Evolutionary conservation across 352 stramenopile genomes (phyloP), one percentile per base, ranked within the genome.

Genomic region (Globisporangium polare): DNA sequence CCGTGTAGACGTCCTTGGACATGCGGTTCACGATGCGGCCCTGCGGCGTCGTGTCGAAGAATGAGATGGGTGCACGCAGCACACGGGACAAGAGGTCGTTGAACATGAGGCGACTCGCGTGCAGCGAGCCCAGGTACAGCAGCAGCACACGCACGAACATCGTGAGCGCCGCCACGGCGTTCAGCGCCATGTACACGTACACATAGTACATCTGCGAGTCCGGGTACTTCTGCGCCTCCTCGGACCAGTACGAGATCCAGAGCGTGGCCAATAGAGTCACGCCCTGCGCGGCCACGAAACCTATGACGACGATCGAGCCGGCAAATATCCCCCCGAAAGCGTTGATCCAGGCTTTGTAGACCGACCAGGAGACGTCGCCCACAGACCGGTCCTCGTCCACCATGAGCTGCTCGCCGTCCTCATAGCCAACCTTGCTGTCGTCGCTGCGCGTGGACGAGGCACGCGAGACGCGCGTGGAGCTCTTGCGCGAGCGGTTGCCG

Each of bases 171-270:
- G 78, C 89, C 20, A 65, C 59, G 20, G 71, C 61, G 70, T 91
- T 83, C 60, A 97, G 80, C 26, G 74, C 75, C 62, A 92, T 78
- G 67, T 93, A 97, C 42, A 96, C 74, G 55, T 85, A 84, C 35
- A 96, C 66, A 53, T 89, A 95, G 66, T 77, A 94, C 74, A 89
- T 83, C 54, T 89, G 69, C 37, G 80, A 90, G 49, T 83, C 58
- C 33, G 68, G 56, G 54, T 82, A 69, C 31, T 83, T 69, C 26
- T 73, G 49, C 1, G 79, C 58, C 63, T 97, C 62, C 52, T 94
- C 78, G 24, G 92, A 93, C 92, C 95, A 99, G 63, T 97, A 93
- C n/a, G 92, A 97, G 20, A 99, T 81, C 93, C 93, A 99, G 41
- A 91, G 45, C 9, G 82, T 92, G 51, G 79, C 75, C 22, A 81